These are phyloP conservation scores for Eucalyptus sp. DNA, from an alignment of 345 rosid species.

Conservation along the genomic window DNA sequence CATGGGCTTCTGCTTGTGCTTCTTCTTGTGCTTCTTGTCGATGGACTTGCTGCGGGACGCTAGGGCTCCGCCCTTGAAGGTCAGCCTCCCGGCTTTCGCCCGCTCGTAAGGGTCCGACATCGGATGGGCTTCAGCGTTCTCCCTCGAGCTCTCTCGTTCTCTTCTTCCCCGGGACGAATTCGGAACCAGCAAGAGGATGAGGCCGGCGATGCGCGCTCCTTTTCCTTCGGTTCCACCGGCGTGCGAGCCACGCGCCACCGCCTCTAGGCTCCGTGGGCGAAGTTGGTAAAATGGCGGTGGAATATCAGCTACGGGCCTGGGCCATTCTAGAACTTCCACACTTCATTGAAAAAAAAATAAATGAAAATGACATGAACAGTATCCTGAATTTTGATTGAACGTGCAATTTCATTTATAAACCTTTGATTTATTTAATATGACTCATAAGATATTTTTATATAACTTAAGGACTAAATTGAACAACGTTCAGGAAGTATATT, in stretches of 20 bases:
- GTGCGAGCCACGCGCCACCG: neutral
- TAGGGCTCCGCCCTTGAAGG: slow-evolving; percentile 67
- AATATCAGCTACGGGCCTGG: neutral
- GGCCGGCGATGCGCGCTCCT: neutral
- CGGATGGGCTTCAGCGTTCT: neutral
- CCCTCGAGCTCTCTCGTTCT: neutral
- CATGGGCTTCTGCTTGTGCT: slow-evolving; percentile 12
- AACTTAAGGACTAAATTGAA: fast-evolving
- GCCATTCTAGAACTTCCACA: neutral
- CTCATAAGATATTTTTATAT: fast-evolving
- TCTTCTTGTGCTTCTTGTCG: slow-evolving; percentile 56
- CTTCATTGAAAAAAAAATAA: neutral
- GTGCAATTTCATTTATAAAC: too few relatives aligned
- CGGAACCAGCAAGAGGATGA: neutral
- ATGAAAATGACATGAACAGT: fast-evolving
- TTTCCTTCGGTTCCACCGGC: neutral
- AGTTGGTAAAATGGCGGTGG: neutral
- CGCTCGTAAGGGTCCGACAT: slow-evolving; percentile 76
- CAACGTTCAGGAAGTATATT: fast-evolving
- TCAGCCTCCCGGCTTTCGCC: slow-evolving; percentile 57
- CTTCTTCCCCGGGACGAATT: neutral
- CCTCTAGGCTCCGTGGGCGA: neutral
- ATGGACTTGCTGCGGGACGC: slow-evolving; percentile 56
- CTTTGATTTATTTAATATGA: too few relatives aligned
- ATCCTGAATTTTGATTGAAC: fast-evolving